Evolutionary conservation across 1,284 basidiomycete genomes (phyloP).

Genomic region (Earliella scabrosa): DNA sequence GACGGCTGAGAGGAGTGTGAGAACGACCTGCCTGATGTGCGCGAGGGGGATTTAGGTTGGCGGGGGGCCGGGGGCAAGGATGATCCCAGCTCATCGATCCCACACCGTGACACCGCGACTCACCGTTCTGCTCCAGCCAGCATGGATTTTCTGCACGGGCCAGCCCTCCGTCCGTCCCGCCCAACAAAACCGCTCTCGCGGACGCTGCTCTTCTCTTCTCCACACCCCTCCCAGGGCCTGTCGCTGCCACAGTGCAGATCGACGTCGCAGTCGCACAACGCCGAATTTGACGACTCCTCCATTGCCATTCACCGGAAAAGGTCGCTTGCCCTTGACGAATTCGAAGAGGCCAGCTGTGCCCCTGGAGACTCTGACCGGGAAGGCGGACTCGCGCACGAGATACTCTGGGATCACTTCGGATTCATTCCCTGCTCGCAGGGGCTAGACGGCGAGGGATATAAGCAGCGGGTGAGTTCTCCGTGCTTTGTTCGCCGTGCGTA

Average conservation of each 20-base stretch:
- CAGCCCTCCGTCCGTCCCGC: not conserved
- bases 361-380: slow-evolving; percentile 11
- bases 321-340: too few relatives aligned
- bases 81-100: slow-evolving; percentile 12
- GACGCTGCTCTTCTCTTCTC: not conserved
- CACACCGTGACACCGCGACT: not conserved
- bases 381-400: slow-evolving; percentile 11
- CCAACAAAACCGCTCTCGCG: too few relatives aligned
- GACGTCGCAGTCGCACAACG: not conserved
- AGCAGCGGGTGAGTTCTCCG: slow-evolving; percentile 15
- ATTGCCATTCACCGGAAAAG: too few relatives aligned
- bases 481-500: not conserved
- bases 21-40: slow-evolving; percentile 22
- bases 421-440: slow-evolving; percentile 22
- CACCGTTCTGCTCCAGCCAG: not conserved
- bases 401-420: slow-evolving; percentile 25
- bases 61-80: not conserved
- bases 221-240: not conserved
- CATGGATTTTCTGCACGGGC: not conserved
- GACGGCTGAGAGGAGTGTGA: slow-evolving; percentile 8
- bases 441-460: slow-evolving; percentile 19
- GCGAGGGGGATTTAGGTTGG: slow-evolving; percentile 4
- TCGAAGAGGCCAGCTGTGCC: not conserved
- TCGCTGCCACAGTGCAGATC: not conserved
- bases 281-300: slow-evolving; percentile 7